phyloP scores from a whole-genome alignment of 2,329 filamentous ascomycete species.

The Aspergillus fischeri region DNA sequence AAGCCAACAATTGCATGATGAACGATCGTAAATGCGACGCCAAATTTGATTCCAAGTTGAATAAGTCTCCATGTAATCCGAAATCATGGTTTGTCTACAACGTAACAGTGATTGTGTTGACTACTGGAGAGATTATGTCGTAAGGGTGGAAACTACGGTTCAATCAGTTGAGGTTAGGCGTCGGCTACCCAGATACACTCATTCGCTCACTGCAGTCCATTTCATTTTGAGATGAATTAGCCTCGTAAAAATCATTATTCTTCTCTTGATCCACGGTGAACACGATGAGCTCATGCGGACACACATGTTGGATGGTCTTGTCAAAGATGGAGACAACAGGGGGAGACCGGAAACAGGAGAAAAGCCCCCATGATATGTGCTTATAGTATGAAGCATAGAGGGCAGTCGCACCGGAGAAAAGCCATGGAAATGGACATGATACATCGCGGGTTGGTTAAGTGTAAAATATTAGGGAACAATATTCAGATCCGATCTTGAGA shows the following conservation, averaged over 20 bases:
- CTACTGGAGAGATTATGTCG: background rate
- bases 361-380: conserved; percentile 11
- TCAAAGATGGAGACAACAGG: conserved; percentile 10
- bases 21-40: background rate
- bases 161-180: too few relatives aligned
- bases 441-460: conserved; percentile 7
- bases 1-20: background rate
- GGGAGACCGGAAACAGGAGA: conserved; percentile 7
- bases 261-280: background rate
- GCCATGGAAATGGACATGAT: conserved; percentile 11
- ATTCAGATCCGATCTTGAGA: conserved; percentile 1
- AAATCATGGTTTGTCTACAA: background rate
- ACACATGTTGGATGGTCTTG: conserved; percentile 12
- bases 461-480: conserved; percentile 3
- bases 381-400: conserved; percentile 5
- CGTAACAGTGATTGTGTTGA: background rate
- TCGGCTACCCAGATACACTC: background rate
- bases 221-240: conserved; percentile 9
- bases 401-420: conserved; percentile 7
- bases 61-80: background rate
- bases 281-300: conserved; percentile 3
- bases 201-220: conserved; percentile 13
- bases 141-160: background rate
- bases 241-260: conserved; percentile 9
- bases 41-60: background rate